Conservation (phyloP, 129 eudicot species). For the Mikania micrantha region DNA sequence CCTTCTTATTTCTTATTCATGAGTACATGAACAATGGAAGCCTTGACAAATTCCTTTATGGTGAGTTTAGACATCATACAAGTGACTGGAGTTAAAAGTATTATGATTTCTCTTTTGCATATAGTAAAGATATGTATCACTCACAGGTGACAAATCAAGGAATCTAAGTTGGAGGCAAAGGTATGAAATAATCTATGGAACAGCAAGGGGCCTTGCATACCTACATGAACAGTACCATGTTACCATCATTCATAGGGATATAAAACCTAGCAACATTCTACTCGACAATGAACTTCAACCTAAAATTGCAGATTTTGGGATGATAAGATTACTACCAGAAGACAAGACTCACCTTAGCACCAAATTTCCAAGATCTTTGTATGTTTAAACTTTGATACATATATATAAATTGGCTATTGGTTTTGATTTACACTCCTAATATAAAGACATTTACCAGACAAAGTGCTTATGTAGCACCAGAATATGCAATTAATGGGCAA, state of each 20-base stretch:
- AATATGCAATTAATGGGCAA: conserved; percentile 60
- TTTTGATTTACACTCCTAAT: neutral
- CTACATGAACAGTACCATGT: conserved; percentile 63
- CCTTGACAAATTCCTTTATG: conserved; percentile 57
- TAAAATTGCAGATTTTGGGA: conserved; percentile 58
- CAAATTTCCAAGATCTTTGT: conserved; percentile 52
- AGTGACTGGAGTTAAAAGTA: neutral
- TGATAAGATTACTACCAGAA: conserved; percentile 46
- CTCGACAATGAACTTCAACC: conserved; percentile 51
- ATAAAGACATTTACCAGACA: conserved; percentile 15
- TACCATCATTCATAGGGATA: conserved; percentile 57
- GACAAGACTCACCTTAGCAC: conserved; percentile 55
- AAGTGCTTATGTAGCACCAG: conserved; percentile 60
- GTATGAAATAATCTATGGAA: conserved; percentile 50
- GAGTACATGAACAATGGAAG: conserved; percentile 74
- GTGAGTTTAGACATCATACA: conserved; percentile 16
- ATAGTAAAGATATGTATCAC: neutral
- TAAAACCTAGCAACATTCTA: conserved; percentile 52
- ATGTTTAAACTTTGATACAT: neutral
- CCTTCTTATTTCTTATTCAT: conserved; percentile 47
- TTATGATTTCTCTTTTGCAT: neutral
- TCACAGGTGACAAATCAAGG: conserved; percentile 38
- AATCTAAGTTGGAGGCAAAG: conserved; percentile 54
- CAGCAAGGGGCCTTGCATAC: conserved; percentile 69
- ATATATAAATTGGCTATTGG: neutral